phyloP scores from a whole-genome alignment of 2,329 filamentous ascomycete species.

The Aspergillus udagawae region DNA sequence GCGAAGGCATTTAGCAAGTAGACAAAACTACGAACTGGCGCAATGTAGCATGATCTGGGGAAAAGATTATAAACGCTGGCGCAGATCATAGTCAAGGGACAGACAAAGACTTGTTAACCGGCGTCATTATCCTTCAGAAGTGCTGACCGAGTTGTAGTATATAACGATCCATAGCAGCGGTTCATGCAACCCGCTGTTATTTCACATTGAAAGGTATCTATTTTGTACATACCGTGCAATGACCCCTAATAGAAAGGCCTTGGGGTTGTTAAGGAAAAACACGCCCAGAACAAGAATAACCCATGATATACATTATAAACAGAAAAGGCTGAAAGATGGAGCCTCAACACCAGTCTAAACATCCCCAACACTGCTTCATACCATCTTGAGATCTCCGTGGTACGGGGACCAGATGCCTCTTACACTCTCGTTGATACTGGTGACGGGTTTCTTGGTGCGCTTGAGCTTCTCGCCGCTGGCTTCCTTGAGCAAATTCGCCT shows the following conservation, averaged over 20 bases:
- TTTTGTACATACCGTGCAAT: slow-evolving; percentile 26
- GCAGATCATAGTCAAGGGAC: neutral
- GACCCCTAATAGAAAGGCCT: slow-evolving; percentile 11
- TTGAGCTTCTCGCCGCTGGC: slow-evolving; percentile 48
- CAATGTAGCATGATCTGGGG: neutral
- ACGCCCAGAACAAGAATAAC: slow-evolving; percentile 16
- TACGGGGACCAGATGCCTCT: slow-evolving; percentile 63
- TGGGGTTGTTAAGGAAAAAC: slow-evolving; percentile 9
- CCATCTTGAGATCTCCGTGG: slow-evolving; percentile 52
- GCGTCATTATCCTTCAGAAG: neutral
- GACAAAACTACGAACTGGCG: neutral
- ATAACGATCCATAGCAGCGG: neutral
- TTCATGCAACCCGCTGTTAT: neutral
- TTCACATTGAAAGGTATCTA: slow-evolving; percentile 3
- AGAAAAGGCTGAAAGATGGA: slow-evolving; percentile 9
- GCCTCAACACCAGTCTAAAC: slow-evolving; percentile 17
- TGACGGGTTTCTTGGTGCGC: slow-evolving; percentile 55
- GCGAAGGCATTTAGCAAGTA: neutral
- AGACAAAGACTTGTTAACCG: neutral
- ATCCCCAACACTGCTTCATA: slow-evolving; percentile 33
- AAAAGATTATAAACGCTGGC: neutral
- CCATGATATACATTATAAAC: slow-evolving; percentile 29
- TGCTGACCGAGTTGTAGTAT: neutral
- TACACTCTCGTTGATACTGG: slow-evolving; percentile 60
- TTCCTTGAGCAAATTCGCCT: slow-evolving; percentile 53